Conservation (phyloP, 179 eudicot genomes). For the Camellia oleifera region DNA sequence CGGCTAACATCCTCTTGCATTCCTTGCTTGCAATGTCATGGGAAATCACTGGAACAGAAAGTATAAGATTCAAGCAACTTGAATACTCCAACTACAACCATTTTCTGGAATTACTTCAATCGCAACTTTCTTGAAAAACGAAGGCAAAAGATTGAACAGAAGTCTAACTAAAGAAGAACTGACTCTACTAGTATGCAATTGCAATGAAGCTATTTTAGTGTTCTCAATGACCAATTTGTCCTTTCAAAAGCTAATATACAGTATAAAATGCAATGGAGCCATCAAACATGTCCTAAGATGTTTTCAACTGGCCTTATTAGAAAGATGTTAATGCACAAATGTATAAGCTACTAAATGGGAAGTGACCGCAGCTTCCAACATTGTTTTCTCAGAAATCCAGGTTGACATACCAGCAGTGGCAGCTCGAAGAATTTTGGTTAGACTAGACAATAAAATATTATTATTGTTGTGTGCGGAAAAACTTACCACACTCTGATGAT, state of each 20-base stretch:
- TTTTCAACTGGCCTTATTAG: background rate
- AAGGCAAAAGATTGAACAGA: background rate
- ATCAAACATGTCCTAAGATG: background rate
- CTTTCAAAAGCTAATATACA: slow-evolving; percentile 5
- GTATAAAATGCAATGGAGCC: background rate
- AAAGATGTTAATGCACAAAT: background rate
- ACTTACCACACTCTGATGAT: too few species aligned
- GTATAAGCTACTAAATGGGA: background rate
- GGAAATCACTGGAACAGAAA: slow-evolving; percentile 45
- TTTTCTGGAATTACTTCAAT: background rate
- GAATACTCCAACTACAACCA: background rate
- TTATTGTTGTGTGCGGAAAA: too few species aligned
- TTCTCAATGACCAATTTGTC: background rate
- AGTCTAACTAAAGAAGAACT: background rate
- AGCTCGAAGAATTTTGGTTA: too few species aligned
- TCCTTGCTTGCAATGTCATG: slow-evolving; percentile 86
- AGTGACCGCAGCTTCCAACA: background rate
- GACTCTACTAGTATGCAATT: too few species aligned
- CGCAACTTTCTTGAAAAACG: background rate
- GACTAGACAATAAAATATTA: too few species aligned
- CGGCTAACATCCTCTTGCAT: slow-evolving; percentile 66
- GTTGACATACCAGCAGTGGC: too few species aligned
- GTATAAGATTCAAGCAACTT: background rate
- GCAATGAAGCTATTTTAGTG: too few species aligned
- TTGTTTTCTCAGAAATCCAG: background rate